phyloP scores from a whole-genome alignment of 164 flowering plant genomes.

The Pachysandra terminalis region DNA sequence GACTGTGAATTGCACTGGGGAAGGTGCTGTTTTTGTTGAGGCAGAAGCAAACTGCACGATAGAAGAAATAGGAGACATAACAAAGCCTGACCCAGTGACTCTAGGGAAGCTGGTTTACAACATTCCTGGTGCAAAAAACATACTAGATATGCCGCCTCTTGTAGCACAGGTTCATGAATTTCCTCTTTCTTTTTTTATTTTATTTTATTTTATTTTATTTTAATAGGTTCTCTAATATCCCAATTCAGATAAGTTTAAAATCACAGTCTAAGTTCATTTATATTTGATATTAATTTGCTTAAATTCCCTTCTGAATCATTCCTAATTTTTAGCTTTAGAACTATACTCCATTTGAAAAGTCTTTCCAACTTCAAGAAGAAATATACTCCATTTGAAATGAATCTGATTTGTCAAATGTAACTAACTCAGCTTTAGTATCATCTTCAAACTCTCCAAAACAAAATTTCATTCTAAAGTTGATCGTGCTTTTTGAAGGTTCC shows the following conservation, averaged over 20 bases:
- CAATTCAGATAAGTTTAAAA: too few species aligned
- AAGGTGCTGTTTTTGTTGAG: slow-evolving; percentile 23
- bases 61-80: slow-evolving; percentile 20
- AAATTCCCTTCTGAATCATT: not conserved
- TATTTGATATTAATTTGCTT: not conserved
- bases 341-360: too few species aligned
- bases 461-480: not conserved
- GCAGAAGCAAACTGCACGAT: slow-evolving; percentile 20
- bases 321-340: not conserved
- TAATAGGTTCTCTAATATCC: too few species aligned
- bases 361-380: too few species aligned
- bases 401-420: not conserved
- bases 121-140: slow-evolving; percentile 19
- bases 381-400: too few species aligned
- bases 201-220: too few species aligned
- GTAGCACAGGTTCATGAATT: slow-evolving; percentile 20
- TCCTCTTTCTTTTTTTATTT: too few species aligned
- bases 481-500: too few species aligned
- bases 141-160: slow-evolving; percentile 22
- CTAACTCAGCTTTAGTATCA: not conserved
- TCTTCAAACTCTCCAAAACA: too few species aligned
- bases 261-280: too few species aligned
- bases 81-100: slow-evolving; percentile 21
- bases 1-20: slow-evolving; percentile 15
- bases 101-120: slow-evolving; percentile 20